Evolutionary conservation across 176 grass and related monocot species (phyloP).

Genomic region (Aegilops speltoides): DNA sequence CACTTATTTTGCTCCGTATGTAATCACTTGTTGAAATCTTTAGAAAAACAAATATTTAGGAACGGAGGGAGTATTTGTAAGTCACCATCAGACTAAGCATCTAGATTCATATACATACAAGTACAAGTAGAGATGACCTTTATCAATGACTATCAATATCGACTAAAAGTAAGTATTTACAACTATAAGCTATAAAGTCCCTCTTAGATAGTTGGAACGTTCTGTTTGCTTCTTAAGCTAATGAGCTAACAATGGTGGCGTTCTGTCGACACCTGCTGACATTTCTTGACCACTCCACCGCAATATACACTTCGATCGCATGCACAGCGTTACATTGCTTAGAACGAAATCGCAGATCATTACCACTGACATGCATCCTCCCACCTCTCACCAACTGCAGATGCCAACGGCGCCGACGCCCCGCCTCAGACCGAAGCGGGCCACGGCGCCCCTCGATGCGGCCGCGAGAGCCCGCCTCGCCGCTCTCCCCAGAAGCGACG

Average conservation of each 20-base stretch:
- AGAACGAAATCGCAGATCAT: background rate
- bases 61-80: no score
- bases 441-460: conserved; percentile 19
- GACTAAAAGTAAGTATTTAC: background rate
- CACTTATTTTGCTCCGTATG: no score
- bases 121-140: no score
- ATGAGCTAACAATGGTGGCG: conserved; percentile 16
- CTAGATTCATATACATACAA: no score
- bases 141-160: background rate
- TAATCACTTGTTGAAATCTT: no score
- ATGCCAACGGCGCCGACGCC: background rate
- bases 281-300: background rate
- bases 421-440: conserved; percentile 26
- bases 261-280: conserved; percentile 35
- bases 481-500: background rate
- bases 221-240: background rate
- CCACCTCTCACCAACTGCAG: background rate
- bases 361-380: background rate
- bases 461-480: conserved; percentile 30
- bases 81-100: no score
- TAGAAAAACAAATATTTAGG: no score
- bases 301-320: background rate
- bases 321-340: background rate
- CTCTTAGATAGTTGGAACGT: background rate
- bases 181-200: background rate